Evolutionary conservation across 2,329 filamentous ascomycete species (phyloP), one percentile per base, ranked within the genome.

Genomic region (Epichloe festucae): DNA sequence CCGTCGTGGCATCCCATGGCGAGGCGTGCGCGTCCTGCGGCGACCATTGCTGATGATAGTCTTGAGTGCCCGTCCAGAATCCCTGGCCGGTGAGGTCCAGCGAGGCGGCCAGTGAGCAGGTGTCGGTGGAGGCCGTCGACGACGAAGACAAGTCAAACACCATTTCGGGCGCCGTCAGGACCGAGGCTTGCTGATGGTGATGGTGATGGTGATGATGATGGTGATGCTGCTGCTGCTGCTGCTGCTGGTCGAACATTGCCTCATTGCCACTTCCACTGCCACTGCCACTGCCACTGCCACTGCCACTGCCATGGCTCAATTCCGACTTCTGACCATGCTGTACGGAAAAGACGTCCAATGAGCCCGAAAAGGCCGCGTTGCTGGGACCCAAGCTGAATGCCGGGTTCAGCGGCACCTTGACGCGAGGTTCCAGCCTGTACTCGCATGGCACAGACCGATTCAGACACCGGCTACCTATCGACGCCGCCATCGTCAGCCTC

Each of bases 381-480:
- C 46, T 52, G 21, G 52, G 36, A 4, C 49, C 52, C 46, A 54
- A 15, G 45, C 48, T 50, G 49, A 52, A 54, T 17, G 52, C 52
- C 34, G 52, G 52, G 46, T 54, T 54, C 45, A 54, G 42, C 31
- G 52, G 52, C 52, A 54, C 21, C 49, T 54, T 54, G 35, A 54
- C 46, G 41, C 52, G 49, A 38, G 52, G 52, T 39, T 49, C 52
- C 42, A 54, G 46, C 36, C 51, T 52, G 42, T 54, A 54, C 36
- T 49, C 48, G 46, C 52, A 54, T 14, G 46, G 41, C 12, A 52
- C 46, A n/a, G 52, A 54, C 8, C 52, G 52, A 21, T 47, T 49
- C 27, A 52, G n/a, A 38, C 52, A 54, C 17, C 52, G 46, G 36
- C 35, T 54, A n/a, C 52, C 52, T 43, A 38, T 39, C 12, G 11